Evolutionary conservation across 2,329 filamentous ascomycete genomes (phyloP).

Genomic region (Rosellinia necatrix): DNA sequence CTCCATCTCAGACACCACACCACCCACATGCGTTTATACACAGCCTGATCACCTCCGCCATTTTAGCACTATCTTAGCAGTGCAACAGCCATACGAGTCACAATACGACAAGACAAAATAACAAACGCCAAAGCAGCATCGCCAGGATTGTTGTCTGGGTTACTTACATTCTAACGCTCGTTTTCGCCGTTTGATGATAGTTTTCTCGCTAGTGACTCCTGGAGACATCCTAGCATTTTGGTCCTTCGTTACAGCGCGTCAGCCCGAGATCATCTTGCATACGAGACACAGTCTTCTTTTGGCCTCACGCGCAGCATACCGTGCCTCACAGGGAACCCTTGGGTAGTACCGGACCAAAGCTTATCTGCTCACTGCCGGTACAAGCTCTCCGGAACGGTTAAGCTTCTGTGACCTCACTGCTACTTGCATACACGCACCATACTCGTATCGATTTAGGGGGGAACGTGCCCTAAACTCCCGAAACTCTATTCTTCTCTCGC

Average conservation of each 20-base stretch:
- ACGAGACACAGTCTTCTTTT: background rate
- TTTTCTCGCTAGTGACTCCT: background rate
- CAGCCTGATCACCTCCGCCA: background rate
- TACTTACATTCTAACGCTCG: no score
- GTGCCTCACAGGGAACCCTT: background rate
- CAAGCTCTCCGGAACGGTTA: background rate
- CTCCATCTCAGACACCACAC: background rate
- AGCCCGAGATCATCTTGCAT: background rate
- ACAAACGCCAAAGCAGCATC: background rate
- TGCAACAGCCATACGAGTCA: conserved; percentile 1
- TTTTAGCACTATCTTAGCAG: no score
- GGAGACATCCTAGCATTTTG: background rate
- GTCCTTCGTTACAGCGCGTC: background rate
- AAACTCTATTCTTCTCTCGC: conserved; percentile 14
- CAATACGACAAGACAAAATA: background rate
- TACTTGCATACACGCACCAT: background rate
- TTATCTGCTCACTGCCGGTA: background rate
- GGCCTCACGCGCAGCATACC: background rate
- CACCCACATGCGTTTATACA: background rate
- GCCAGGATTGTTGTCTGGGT: no score
- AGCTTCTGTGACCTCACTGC: background rate
- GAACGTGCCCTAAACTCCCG: conserved; percentile 7
- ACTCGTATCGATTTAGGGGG: background rate
- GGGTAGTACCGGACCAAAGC: no score
- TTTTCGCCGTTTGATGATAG: background rate